Percentiles rank a stretch among this genome's conserved stretches.
Evolutionary conservation across 768 basidiomycete species (phyloP).

Genomic region (Sistotremastrum suecicum): DNA sequence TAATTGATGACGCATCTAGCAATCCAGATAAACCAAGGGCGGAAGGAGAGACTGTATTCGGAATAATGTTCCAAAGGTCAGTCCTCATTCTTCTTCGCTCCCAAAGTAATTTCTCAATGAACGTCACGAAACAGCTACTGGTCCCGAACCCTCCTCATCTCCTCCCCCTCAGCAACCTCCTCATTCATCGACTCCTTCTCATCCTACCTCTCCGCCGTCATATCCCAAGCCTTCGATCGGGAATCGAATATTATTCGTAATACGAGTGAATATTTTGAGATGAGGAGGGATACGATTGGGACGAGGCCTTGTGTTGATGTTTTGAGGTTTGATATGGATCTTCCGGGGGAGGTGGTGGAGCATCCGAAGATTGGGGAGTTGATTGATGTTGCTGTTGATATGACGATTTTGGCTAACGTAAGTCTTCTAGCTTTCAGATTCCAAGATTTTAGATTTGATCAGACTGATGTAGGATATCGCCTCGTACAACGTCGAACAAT

Average conservation of each 20-base stretch:
- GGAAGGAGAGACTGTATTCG: no score
- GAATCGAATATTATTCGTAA: conserved; percentile 5
- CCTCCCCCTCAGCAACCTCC: no score
- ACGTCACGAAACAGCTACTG: no score
- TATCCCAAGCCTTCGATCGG: conserved; percentile 13
- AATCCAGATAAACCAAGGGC: no score
- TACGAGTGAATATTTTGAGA: conserved; percentile 12
- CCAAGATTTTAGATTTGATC: not conserved
- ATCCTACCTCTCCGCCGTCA: conserved; percentile 12
- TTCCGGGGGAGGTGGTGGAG: conserved; percentile 11
- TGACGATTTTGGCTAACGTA: conserved; percentile 12
- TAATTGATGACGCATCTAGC: no score
- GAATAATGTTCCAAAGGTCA: no score
- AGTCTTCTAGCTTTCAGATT: not conserved
- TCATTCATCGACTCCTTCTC: conserved; percentile 10
- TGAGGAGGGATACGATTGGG: conserved; percentile 14
- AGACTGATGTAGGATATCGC: conserved; percentile 38
- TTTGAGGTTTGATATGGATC: conserved; percentile 5
- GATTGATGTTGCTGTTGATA: conserved; percentile 6
- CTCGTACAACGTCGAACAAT: conserved; percentile 36
- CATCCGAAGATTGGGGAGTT: conserved; percentile 10
- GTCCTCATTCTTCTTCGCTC: no score
- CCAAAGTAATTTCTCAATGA: no score
- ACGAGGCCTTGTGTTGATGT: conserved; percentile 11
- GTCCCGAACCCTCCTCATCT: no score